Evolutionary conservation across 257 asterid genomes (phyloP), one percentile per base, ranked within the genome.

Genomic region (Nicotiana tabacum): DNA sequence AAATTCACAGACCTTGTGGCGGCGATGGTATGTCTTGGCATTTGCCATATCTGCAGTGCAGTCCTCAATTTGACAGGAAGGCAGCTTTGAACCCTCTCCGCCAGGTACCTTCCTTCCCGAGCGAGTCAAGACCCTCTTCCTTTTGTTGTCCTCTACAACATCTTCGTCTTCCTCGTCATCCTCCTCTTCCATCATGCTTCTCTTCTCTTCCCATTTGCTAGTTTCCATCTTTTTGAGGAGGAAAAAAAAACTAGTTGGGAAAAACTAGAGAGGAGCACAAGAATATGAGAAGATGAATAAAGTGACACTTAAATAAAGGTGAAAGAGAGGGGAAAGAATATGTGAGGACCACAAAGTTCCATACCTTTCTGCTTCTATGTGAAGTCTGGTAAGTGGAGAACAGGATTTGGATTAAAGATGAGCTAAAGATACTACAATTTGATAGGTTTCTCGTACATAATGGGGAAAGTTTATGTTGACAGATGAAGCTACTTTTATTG

Each of bases 341-440:
- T 74, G 90, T 81, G 88, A 90, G 97, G 96, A 90, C 97, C 97
- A 91, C 95, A 46, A 46, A 55, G 18, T 13, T 51, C 57, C 57
- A 51, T 87, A 83, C 84, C 84, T 77, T 85, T 86, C 80, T 51
- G 24, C 15, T 27, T 76, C 66, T 84, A 81, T 77, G 65, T 78
- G 62, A 83, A 86, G 88, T 86, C 82, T 80, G 84, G 30, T 85
- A 74, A 81, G 82, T 87, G 88, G 87, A 88, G 87, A 74, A 74
- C 62, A 74, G 82, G 83, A 82, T 81, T 84, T 81, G 85, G 85
- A 86, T 87, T 77, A 82, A 81, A 84, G 85, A 78, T 84, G 81
- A 84, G 88, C 82, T 86, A 81, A 84, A 84, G 80, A 84, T 66
- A 48, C 62, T 81, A 66, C 43, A 78, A 33, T 81, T 74, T 86